phyloP scores from a whole-genome alignment of 2,329 filamentous ascomycete species.

The Paraphoma sp. region DNA sequence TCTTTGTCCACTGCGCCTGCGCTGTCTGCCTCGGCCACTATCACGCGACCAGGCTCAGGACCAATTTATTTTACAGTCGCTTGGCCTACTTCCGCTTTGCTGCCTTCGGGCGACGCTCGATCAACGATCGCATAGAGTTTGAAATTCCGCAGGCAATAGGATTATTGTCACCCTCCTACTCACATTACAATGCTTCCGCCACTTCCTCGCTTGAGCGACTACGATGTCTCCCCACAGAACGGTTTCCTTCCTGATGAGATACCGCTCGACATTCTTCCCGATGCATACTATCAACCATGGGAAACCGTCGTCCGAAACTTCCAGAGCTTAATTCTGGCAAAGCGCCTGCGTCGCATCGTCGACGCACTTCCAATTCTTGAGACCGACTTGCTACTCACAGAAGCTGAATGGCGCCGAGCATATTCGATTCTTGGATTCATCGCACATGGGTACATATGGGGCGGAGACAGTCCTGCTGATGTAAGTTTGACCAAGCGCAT shows the following conservation, averaged over 20 bases:
- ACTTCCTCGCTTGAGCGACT: slow-evolving; percentile 68
- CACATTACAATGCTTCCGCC: slow-evolving; percentile 48
- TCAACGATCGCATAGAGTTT: neutral
- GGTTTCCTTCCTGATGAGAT: slow-evolving; percentile 87
- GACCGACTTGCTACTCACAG: slow-evolving; percentile 79
- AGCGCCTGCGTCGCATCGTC: slow-evolving; percentile 79
- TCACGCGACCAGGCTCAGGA: neutral
- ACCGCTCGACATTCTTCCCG: slow-evolving; percentile 80
- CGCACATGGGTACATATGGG: slow-evolving; percentile 89
- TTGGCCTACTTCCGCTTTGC: neutral
- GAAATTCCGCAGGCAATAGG: neutral
- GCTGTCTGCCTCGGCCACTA: neutral
- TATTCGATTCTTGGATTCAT: slow-evolving; percentile 82
- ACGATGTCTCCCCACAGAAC: slow-evolving; percentile 77
- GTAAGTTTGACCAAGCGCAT: slow-evolving; percentile 51
- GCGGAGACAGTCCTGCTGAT: slow-evolving; percentile 75
- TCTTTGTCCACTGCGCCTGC: neutral
- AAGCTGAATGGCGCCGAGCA: slow-evolving; percentile 89
- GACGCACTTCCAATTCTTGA: slow-evolving; percentile 84
- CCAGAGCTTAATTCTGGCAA: slow-evolving; percentile 84
- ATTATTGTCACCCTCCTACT: neutral
- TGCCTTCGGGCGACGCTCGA: neutral
- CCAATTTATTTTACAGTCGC: neutral
- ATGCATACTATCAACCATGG: slow-evolving; percentile 95
- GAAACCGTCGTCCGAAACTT: slow-evolving; percentile 85